phyloP scores from a whole-genome alignment of 305 asterid species.

The Fraxinus platypoda region DNA sequence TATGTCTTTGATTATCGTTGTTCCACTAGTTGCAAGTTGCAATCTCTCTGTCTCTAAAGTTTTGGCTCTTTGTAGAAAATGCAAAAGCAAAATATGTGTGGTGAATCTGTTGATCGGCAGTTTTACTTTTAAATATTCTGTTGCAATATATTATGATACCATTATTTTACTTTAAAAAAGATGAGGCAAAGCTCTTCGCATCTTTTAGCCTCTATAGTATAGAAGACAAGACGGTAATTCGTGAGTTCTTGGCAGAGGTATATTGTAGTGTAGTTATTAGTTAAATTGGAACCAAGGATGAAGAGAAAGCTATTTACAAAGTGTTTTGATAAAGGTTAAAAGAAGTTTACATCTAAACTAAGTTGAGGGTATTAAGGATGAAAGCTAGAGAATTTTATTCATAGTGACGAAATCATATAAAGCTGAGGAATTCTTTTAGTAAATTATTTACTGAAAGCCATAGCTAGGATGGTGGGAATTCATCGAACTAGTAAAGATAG shows the following conservation, averaged over 20 bases:
- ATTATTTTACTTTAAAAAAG: not conserved
- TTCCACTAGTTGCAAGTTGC: not conserved
- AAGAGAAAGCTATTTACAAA: not conserved
- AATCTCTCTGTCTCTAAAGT: not conserved
- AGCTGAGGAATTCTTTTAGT: not conserved
- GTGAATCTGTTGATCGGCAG: not conserved
- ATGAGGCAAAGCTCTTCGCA: not conserved
- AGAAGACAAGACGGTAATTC: not conserved
- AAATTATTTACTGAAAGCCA: not conserved
- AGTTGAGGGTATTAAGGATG: not conserved
- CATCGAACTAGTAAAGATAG: not conserved
- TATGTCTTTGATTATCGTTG: conserved; percentile 34
- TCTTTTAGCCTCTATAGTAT: not conserved
- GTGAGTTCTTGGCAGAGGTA: not conserved
- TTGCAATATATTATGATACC: not conserved
- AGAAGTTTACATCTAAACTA: not conserved
- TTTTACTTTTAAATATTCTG: not conserved
- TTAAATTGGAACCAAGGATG: not conserved
- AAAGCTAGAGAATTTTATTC: not conserved
- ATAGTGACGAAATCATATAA: not conserved
- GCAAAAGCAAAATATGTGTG: not conserved
- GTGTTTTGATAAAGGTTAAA: not conserved
- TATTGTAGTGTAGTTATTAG: not conserved
- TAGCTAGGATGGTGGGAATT: not conserved
- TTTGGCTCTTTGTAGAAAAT: not conserved